A percentile compares a stretch with the other conserved stretches of the same genome.
These are phyloP conservation scores for Vigna trinervia DNA, from an alignment of 306 rosid species.

Conservation along the genomic window DNA sequence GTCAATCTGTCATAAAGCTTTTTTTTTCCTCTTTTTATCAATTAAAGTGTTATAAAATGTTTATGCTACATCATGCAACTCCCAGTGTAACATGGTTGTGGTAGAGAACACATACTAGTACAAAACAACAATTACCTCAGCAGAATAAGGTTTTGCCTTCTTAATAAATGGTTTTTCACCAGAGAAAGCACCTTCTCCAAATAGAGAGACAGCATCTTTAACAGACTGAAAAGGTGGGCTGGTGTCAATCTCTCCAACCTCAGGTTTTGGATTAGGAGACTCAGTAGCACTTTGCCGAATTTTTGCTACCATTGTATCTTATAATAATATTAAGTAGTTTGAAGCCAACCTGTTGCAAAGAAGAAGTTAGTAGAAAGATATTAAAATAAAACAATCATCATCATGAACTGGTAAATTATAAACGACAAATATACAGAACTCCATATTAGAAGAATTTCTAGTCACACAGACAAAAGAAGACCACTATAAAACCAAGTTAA, in stretches of 20 bases:
- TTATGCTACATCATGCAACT: conserved; percentile 24
- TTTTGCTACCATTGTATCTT: conserved; percentile 75
- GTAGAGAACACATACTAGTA: conserved; percentile 10
- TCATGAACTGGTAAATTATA: conserved; percentile 7
- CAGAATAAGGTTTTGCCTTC: conserved; percentile 82
- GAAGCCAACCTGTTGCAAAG: conserved; percentile 44
- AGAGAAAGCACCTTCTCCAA: conserved; percentile 94
- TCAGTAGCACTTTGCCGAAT: conserved; percentile 54
- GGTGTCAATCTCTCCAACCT: conserved; percentile 98
- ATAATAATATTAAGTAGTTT: conserved; percentile 23
- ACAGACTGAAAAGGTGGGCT: conserved; percentile 98
- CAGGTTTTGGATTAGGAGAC: conserved; percentile 76
- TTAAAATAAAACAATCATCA: neutral
- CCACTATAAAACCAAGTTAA: conserved; percentile 30
- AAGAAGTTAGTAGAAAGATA: neutral
- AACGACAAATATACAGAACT: conserved; percentile 23
- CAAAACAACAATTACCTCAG: conserved; percentile 67
- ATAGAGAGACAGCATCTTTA: conserved; percentile 90
- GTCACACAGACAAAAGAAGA: conserved; percentile 20
- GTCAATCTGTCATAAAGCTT: neutral
- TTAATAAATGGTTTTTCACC: conserved; percentile 74
- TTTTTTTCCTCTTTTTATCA: neutral
- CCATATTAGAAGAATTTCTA: neutral
- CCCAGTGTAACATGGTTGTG: conserved; percentile 13
- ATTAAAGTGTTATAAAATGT: neutral